phyloP scores from a whole-genome alignment of 192 early-diverging fungal genomes.

The Umbelopsis vinacea region DNA sequence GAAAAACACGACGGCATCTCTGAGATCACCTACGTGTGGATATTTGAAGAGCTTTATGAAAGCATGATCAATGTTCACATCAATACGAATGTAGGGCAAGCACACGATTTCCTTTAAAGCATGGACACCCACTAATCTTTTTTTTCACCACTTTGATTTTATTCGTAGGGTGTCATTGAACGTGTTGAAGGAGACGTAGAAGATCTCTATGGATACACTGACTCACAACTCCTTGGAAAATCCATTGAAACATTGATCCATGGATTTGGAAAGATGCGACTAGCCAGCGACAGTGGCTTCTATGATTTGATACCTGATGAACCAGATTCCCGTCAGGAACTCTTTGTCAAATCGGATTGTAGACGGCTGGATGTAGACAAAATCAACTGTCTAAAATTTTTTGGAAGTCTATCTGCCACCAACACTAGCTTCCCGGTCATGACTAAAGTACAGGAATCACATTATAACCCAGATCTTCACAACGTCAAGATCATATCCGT shows the following conservation, averaged over 20 bases:
- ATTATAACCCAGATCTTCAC: slow-evolving; percentile 28
- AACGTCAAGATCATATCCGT: slow-evolving; percentile 59
- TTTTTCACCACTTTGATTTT: slow-evolving; percentile 12
- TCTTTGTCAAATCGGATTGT: background rate
- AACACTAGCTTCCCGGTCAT: slow-evolving; percentile 63
- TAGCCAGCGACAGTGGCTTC: slow-evolving; percentile 26
- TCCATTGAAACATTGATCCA: slow-evolving; percentile 29
- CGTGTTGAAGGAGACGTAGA: slow-evolving; percentile 50
- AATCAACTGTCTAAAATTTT: slow-evolving; percentile 60
- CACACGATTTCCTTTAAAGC: background rate
- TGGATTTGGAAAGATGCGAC: slow-evolving; percentile 12
- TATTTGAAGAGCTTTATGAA: slow-evolving; percentile 64
- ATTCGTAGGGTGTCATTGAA: slow-evolving; percentile 50
- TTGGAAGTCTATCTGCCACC: slow-evolving; percentile 53
- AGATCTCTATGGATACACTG: slow-evolving; percentile 52
- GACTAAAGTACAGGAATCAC: slow-evolving; percentile 37
- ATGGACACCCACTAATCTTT: background rate
- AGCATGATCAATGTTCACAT: slow-evolving; percentile 23
- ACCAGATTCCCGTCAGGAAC: background rate
- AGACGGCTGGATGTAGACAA: slow-evolving; percentile 24
- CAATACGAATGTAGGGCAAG: slow-evolving; percentile 20
- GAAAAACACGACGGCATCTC: slow-evolving; percentile 47
- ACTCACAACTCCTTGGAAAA: slow-evolving; percentile 46
- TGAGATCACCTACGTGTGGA: slow-evolving; percentile 57
- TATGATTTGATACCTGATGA: slow-evolving; percentile 20